Conservation (phyloP, 768 basidiomycete genomes). For the Agrocybe pediades region DNA sequence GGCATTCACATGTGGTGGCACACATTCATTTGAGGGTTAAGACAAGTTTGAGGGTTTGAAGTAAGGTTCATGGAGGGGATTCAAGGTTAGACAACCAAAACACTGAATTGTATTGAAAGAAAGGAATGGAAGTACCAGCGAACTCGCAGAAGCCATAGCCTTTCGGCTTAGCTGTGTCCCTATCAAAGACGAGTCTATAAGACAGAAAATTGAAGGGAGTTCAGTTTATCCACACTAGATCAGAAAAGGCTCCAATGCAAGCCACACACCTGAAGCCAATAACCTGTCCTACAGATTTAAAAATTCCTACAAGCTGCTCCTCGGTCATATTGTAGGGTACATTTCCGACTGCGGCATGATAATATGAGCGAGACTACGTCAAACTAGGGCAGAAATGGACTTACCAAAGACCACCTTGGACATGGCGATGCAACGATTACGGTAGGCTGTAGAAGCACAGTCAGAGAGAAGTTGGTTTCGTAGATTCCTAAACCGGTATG, state of each 20-base stretch:
- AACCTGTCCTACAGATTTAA: conserved; percentile 87
- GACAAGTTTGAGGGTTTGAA: conserved; percentile 1
- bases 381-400: conserved; percentile 1
- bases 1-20: background rate
- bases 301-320: conserved; percentile 85
- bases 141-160: conserved; percentile 96
- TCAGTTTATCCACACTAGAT: too few species aligned
- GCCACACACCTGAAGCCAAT: conserved; percentile 80
- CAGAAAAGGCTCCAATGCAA: too few species aligned
- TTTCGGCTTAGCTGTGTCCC: conserved; percentile 92
- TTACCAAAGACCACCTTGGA: conserved; percentile 29
- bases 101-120: conserved; percentile 22
- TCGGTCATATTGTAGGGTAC: conserved; percentile 91
- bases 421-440: conserved; percentile 10
- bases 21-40: background rate
- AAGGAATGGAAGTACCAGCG: conserved; percentile 60
- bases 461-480: background rate
- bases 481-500: too few species aligned
- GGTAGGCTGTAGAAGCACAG: background rate
- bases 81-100: conserved; percentile 39
- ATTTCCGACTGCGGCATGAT: conserved; percentile 64
- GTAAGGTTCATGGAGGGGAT: conserved; percentile 5
- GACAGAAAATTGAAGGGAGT: too few species aligned
- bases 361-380: background rate
- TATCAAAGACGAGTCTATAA: conserved; percentile 80